Base-by-base conservation (phyloP, 1,284 basidiomycete species). In the Singerocomus inundabilis region DNA sequence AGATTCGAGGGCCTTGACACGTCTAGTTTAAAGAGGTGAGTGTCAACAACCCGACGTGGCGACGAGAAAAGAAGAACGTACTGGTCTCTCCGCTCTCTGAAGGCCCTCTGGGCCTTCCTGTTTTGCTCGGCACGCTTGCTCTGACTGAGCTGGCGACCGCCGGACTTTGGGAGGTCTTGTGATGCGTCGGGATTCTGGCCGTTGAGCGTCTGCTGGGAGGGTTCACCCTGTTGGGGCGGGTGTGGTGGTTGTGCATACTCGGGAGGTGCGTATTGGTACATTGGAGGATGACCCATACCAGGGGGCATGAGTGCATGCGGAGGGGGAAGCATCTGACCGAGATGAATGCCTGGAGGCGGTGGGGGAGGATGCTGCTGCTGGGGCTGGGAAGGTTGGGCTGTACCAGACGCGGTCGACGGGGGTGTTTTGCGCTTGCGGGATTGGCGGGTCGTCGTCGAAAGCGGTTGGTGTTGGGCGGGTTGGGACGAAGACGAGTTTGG, bases 51-150 rank as follows among this genome's bases (percentile, higher is more conserved):
- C 32, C 45, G 43, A 56, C 35, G 40, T 25, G 35, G 49, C 43
- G 48, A 43, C 25, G 26, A n/a, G 36, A 25, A 35, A 45, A 32
- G 12, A 1, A 18, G 41, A 12, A 52, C 86, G 70, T 49, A 91
- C 88, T 88, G 84, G 70, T 92, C 89, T 61, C 89, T 74, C 32
- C 89, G 81, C 65, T 92, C 89, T 54, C 89, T 72, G 65, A 92
- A 92, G 2, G 90, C 90, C 28, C 90, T 76, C 70, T 92, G 89
- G 0, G 89, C 89, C 62, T 90, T 91, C 58, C 89, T 75, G 67
- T 92, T 92, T 72, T 92, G 89, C 60, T 92, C 90, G 32, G 90
- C 90, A 11, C 88, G 80, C 64, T 91, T 91, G 63, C 82, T 88
- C 62, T 78, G 81, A 66, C 84, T 88, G 41, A 91, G 74, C 24